Evolutionary conservation across 306 rosid species (phyloP), one percentile per base, ranked within the genome.

Genomic region (Vigna radiata): DNA sequence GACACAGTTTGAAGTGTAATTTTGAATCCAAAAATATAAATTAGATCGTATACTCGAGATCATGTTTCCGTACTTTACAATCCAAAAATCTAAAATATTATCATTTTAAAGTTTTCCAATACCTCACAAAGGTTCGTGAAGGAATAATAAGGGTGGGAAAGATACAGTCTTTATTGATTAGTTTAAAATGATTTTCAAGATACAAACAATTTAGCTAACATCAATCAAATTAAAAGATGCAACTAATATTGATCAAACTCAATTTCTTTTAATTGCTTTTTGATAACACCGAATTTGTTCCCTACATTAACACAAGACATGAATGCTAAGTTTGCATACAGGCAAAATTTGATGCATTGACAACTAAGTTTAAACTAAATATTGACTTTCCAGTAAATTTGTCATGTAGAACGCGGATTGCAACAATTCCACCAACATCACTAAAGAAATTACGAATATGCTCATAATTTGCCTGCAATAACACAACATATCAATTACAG

Each of bases 301-400:
- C 6, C 43, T 16, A 33, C 47, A 33, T 29, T 19, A 50, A 36
- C 19, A 27, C 1, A 16, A 25, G n/a, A 17, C 11, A 52, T 13
- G 43, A 63, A 36, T 48, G 33, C n/a, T 25, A 13, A 63, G 36
- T 37, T 49, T 62, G 64, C 49, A 66, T 21, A 72, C 4, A 19
- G 60, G 77, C 0, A 14, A 78, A 78, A 25, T 25, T 37, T 63
- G 68, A 36, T n/a, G 58, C 11, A 37, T 27, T 27, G 25, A 62
- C 27, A 52, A 31, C n/a, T 66, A 39, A 6, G 53, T n/a, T 62
- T 48, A 23, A 49, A 23, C 66, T 46, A 7, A 72, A 72, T 41
- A n/a, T 88, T 70, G 97, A 92, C 77, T 95, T 95, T 77, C 93
- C 92, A 18, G 96, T 92, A 82, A 87, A 90, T 79, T 87, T 95